Conservation (phyloP, 2,329 filamentous ascomycete genomes). For the Amylocarpus encephaloides region DNA sequence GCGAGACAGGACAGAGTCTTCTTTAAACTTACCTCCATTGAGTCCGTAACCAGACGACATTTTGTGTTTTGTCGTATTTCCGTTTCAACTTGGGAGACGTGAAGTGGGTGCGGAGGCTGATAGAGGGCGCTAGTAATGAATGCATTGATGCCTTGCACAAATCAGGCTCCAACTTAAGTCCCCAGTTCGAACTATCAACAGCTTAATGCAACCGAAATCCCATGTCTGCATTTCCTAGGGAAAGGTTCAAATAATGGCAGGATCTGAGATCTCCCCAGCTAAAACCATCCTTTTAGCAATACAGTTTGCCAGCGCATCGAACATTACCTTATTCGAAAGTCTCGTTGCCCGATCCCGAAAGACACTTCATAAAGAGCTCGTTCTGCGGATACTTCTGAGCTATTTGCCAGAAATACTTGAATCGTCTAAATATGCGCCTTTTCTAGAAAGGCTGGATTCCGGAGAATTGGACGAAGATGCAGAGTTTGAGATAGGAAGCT, state of each 20-base stretch:
- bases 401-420: conserved; percentile 67
- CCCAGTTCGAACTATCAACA: conserved; percentile 12
- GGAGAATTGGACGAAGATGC: conserved; percentile 28
- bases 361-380: conserved; percentile 55
- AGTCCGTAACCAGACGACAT: conserved; percentile 84
- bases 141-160: conserved; percentile 17
- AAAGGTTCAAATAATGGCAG: conserved; percentile 25
- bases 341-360: conserved; percentile 51
- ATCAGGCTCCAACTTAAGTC: conserved; percentile 4
- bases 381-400: conserved; percentile 69
- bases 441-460: conserved; percentile 49
- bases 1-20: not conserved
- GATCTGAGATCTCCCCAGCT: conserved; percentile 49
- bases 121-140: conserved; percentile 10
- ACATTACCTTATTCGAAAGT: conserved; percentile 55
- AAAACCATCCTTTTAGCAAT: conserved; percentile 69
- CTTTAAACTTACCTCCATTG: conserved; percentile 59
- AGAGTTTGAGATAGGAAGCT: conserved; percentile 44
- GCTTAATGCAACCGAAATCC: conserved; percentile 6
- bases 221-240: conserved; percentile 8
- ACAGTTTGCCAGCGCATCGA: conserved; percentile 59
- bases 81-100: conserved; percentile 15
- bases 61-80: conserved; percentile 20
- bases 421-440: conserved; percentile 54
- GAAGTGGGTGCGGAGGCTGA: conserved; percentile 19